A percentile compares a stretch with the other conserved stretches of the same genome.
Conservation (phyloP, 139 green algal species). For the Yamagishiella unicocca region DNA sequence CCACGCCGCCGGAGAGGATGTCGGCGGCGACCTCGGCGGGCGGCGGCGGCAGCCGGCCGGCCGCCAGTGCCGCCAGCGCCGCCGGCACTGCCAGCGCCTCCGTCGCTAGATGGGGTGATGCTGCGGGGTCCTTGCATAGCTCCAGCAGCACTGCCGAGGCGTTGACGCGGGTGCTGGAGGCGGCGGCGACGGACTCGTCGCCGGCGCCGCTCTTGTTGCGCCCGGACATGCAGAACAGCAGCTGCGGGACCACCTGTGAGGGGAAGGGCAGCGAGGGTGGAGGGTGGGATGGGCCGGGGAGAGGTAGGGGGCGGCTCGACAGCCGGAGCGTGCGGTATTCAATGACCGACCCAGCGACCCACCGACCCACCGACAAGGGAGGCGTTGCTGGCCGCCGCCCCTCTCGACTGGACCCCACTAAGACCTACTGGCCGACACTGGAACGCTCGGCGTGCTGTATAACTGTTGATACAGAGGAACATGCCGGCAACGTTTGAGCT, state of each 20-base stretch:
- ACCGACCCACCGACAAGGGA: too few species aligned
- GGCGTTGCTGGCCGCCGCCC: too few species aligned
- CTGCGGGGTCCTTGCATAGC: conserved; percentile 28
- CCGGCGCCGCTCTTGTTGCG: background rate
- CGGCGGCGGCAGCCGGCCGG: conserved; percentile 1
- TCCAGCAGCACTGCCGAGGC: conserved; percentile 27
- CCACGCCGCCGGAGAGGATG: background rate
- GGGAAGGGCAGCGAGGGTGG: too few species aligned
- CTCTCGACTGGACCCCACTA: too few species aligned
- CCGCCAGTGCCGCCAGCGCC: conserved; percentile 10
- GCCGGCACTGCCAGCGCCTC: background rate
- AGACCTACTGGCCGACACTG: too few species aligned
- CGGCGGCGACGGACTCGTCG: conserved; percentile 18
- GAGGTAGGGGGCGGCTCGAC: too few species aligned
- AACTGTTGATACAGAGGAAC: too few species aligned
- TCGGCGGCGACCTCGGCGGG: background rate
- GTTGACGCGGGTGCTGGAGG: background rate
- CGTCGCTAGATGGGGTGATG: background rate
- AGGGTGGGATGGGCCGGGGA: too few species aligned
- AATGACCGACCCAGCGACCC: too few species aligned
- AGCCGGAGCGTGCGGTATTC: too few species aligned
- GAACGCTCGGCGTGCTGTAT: too few species aligned
- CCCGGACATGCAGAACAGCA: background rate
- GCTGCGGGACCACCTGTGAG: background rate
- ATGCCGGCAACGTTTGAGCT: too few species aligned